Evolutionary conservation across 768 basidiomycete species (phyloP).

Genomic region (Punctularia strigosozonata): DNA sequence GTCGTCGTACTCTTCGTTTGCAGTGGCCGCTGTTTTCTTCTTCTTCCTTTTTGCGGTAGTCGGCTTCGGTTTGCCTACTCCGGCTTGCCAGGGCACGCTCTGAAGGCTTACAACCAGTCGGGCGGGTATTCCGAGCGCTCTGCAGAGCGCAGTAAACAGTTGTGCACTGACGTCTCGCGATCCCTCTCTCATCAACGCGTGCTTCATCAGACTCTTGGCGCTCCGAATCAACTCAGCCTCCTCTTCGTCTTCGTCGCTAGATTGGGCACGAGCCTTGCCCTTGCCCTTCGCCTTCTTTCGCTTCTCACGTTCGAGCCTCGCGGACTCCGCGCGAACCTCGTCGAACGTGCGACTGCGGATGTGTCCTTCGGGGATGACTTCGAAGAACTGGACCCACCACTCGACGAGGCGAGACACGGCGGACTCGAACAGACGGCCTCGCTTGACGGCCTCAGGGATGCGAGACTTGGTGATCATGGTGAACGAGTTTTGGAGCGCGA

Average conservation of each 20-base stretch:
- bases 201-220: constrained; percentile 87
- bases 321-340: constrained; percentile 37
- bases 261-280: constrained; percentile 15
- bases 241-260: constrained; percentile 20
- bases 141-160: constrained; percentile 82
- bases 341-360: constrained; percentile 70
- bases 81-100: constrained; percentile 81
- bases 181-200: constrained; percentile 69
- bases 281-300: constrained; percentile 12
- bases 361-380: constrained; percentile 50
- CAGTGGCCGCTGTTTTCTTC: constrained; percentile 26
- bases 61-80: constrained; percentile 44
- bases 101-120: constrained; percentile 86
- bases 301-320: not conserved
- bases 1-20: constrained; percentile 22
- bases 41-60: constrained; percentile 14
- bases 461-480: constrained; percentile 69
- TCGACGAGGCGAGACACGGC: constrained; percentile 60
- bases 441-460: constrained; percentile 67
- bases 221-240: constrained; percentile 63
- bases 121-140: constrained; percentile 78
- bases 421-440: constrained; percentile 81
- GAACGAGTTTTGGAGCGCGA: constrained; percentile 72
- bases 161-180: constrained; percentile 82
- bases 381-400: constrained; percentile 84